phyloP scores from a whole-genome alignment of 225 moss, liverwort and hornwort species.

The Lunularia cruciata region DNA sequence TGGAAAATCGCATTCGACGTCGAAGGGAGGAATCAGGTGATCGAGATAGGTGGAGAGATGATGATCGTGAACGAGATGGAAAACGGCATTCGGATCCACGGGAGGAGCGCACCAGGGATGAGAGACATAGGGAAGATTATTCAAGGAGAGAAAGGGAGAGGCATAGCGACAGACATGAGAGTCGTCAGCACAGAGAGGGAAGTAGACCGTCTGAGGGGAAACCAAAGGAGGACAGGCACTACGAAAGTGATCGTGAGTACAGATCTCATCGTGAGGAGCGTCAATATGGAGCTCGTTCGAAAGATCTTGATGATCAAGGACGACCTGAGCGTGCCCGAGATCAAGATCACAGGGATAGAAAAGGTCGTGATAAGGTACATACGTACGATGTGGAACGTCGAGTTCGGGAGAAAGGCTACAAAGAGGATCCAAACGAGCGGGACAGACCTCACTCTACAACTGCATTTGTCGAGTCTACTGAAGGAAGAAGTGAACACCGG shows the following conservation, averaged over 20 bases:
- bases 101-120: conserved; percentile 41
- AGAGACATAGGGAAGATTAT: conserved; percentile 24
- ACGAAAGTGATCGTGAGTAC: conserved; percentile 50
- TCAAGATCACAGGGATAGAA: conserved; percentile 34
- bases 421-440: conserved; percentile 35
- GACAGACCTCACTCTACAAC: conserved; percentile 24
- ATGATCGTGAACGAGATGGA: conserved; percentile 50
- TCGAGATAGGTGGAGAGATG: conserved; percentile 45
- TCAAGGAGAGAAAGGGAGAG: conserved; percentile 42
- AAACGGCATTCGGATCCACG: conserved; percentile 40
- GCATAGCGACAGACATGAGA: conserved; percentile 38
- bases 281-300: conserved; percentile 24
- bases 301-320: conserved; percentile 35
- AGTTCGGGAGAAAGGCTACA: conserved; percentile 28
- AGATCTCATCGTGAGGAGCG: conserved; percentile 38
- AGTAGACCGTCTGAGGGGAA: conserved; percentile 40
- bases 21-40: conserved; percentile 53
- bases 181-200: conserved; percentile 42
- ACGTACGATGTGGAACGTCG: conserved; percentile 36
- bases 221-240: conserved; percentile 42
- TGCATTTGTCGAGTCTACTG: conserved; percentile 31
- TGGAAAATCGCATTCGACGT: conserved; percentile 48
- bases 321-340: conserved; percentile 37
- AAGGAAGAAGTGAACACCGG: conserved; percentile 32
- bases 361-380: conserved; percentile 25